Conservation (phyloP, 208 protist species). For the Herpetomonas samuelpessoai region DNA sequence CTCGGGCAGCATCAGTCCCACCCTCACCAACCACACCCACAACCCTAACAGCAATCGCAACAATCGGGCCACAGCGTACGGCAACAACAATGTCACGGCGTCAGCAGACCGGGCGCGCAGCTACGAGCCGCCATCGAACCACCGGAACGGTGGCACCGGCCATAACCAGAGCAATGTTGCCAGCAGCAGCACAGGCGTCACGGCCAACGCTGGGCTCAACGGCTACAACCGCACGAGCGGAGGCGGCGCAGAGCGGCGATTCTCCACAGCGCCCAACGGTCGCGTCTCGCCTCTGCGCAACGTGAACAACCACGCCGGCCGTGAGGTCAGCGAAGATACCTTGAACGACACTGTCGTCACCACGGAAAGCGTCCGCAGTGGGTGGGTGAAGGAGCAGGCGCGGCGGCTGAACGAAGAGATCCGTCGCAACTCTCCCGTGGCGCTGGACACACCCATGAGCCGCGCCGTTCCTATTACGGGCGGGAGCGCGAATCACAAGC, state of each 20-base stretch:
- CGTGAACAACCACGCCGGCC: neutral
- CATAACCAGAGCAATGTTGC: neutral
- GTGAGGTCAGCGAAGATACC: neutral
- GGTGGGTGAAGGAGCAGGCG: slow-evolving; percentile 31
- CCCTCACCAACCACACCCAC: too few relatives aligned
- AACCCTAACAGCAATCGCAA: neutral
- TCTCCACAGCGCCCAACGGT: neutral
- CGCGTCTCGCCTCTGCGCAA: neutral
- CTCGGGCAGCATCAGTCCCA: too few relatives aligned
- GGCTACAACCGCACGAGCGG: too few relatives aligned
- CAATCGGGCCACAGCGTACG: neutral
- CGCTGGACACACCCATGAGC: neutral
- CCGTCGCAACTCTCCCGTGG: slow-evolving; percentile 18
- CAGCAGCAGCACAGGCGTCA: neutral
- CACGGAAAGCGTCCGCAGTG: slow-evolving; percentile 8
- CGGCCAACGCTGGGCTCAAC: too few relatives aligned
- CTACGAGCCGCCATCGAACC: neutral
- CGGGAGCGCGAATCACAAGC: neutral
- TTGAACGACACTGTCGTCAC: neutral
- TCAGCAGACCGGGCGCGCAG: neutral
- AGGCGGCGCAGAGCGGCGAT: neutral
- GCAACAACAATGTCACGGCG: neutral
- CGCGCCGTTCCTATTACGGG: neutral
- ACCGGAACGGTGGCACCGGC: neutral
- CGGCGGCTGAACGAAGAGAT: slow-evolving; percentile 22